Base-by-base conservation (phyloP, 345 rosid genomes). In the Lagerstroemia speciosa region DNA sequence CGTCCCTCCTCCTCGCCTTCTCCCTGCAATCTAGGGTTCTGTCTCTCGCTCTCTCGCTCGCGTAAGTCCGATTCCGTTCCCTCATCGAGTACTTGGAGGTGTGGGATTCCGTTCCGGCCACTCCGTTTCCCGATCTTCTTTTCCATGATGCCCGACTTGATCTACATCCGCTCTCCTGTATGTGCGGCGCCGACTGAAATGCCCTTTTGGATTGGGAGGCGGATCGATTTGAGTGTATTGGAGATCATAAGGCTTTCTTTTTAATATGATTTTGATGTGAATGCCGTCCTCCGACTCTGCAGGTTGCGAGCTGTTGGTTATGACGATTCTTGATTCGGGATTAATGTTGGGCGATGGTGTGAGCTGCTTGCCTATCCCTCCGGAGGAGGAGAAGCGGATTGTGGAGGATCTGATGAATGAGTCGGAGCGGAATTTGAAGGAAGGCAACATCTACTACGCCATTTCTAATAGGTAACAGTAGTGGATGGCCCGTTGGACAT, bases 381-480 rank as follows among this genome's bases (percentile, higher is more conserved):
- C 83, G 11, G 78, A 86, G 43, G 89, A 87, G 37, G 93, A 93
- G 84, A 86, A 70, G 67, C 90, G 78, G 82, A 79, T 91, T 68
- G 83, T 93, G 8, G 60, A 72, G 50, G 85, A 84, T 68, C 71
- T 93, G 68, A 76, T 19, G 52, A 62, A 55, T 36, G 82, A 89
- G 78, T 85, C 95, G 9, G 93, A 86, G 64, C 69, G 24, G 37
- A 61, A 76, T 79, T 76, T 87, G 81, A 83, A 76, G 71, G 90
- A 89, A 69, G 98, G 94, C 75, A 89, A 86, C 78, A 72, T 83
- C 73, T 91, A 86, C 73, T 93, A 78, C 77, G 84, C 91, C 34
- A 71, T 89, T 78, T 93, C 98, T 8, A 53, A 73, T 69, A 84
- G 96, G 98, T 93, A 60, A 20, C 57, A 9, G 27, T n/a, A 40